A percentile compares a stretch with the other conserved stretches of the same genome.
phyloP scores from a whole-genome alignment of 2,329 filamentous ascomycete genomes.

The Cryoendolithus antarcticus region DNA sequence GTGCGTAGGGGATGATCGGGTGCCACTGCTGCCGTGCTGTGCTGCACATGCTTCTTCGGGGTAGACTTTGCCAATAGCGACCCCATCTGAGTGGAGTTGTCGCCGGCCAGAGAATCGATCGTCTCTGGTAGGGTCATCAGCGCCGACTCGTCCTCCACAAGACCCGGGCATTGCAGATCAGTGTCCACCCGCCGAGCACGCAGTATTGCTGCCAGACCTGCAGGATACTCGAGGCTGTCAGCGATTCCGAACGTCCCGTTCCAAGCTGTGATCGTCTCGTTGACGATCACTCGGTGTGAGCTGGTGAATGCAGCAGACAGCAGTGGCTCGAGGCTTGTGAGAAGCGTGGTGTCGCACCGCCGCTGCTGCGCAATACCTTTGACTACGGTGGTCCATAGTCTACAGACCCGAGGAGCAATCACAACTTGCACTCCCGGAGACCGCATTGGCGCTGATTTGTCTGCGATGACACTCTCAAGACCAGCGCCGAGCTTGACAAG shows the following conservation, averaged over 20 bases:
- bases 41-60: too few relatives aligned
- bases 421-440: neutral
- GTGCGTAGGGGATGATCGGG: neutral
- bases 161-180: too few relatives aligned
- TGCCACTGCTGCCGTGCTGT: neutral
- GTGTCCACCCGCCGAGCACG: constrained; percentile 24
- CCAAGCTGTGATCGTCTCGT: constrained; percentile 50
- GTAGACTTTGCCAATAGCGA: too few relatives aligned
- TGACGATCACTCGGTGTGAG: constrained; percentile 37
- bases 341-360: constrained; percentile 43
- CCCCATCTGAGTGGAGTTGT: too few relatives aligned
- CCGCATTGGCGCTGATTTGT: neutral
- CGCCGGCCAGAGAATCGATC: neutral
- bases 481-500: constrained; percentile 1
- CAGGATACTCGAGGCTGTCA: constrained; percentile 50
- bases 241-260: constrained; percentile 54
- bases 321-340: constrained; percentile 42
- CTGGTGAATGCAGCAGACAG: constrained; percentile 43
- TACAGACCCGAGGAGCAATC: neutral
- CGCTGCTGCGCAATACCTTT: constrained; percentile 33
- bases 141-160: too few relatives aligned
- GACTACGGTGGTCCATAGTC: neutral
- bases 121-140: neutral
- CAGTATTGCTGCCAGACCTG: constrained; percentile 50
- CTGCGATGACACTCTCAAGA: neutral